Evolutionary conservation across 345 rosid species (phyloP), one percentile per base, ranked within the genome.

Genomic region (Angophora floribunda): DNA sequence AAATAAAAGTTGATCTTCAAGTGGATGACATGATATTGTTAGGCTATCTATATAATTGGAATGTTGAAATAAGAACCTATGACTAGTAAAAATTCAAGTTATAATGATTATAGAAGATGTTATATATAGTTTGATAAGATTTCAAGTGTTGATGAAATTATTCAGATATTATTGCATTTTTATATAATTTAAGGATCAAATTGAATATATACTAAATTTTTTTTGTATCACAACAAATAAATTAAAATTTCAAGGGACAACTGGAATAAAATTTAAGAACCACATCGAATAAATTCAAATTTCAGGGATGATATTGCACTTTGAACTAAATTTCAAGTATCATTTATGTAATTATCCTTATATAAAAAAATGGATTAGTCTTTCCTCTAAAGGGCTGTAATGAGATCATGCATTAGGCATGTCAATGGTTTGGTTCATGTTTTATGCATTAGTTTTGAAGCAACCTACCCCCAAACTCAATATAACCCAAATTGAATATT

Each of bases 221-320:
- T 15, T 4, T 36, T 36, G 15, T 4, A 70, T 41, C 4, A 4
- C 0, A 70, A 17, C 17, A 0, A 70, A 70, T 7, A 32, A 32
- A 36, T 70, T 32, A 4, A 30, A 67, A 32, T 5, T 32, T 32
- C 1, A 17, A 53, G 11, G 6, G 13, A 70, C 4, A 22, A 32
- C 16, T 8, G 3, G 21, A 22, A 4, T 16, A 32, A 32, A 32
- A 7, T 70, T 32, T 9, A 13, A 15, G 4, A 30, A 30, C 0
- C 10, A 3, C 14, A 36, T 36, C 41, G 4, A 30, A 13, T n/a
- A 0, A 13, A 63, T 63, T 30, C 30, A 65, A 30, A 65, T 65
- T 30, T 2, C 41, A 0, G 2, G 4, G 11, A 70, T 0, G 4
- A 36, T 0, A 4, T 70, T 70, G 3, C 4, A 70, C 0, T 4